Evolutionary conservation across 2,329 filamentous ascomycete species (phyloP).

Genomic region (Elsinoe australis): DNA sequence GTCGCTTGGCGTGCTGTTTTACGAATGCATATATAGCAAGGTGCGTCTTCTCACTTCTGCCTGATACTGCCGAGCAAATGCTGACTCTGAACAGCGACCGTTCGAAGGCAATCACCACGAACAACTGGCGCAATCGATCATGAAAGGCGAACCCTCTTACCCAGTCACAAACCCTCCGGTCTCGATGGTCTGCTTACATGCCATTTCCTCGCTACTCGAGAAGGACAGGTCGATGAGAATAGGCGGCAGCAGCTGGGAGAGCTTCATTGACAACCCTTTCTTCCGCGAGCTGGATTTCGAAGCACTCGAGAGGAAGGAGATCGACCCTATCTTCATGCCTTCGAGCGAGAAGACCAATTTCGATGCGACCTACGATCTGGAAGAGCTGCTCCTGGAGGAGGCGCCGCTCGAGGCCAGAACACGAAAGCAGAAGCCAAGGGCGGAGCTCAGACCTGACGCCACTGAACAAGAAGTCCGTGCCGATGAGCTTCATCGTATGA

Average conservation of each 20-base stretch:
- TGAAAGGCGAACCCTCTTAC: slow-evolving; percentile 73
- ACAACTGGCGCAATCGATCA: slow-evolving; percentile 69
- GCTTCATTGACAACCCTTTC: slow-evolving; percentile 81
- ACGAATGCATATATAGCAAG: slow-evolving; percentile 99
- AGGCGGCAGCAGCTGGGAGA: slow-evolving; percentile 72
- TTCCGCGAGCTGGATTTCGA: slow-evolving; percentile 81
- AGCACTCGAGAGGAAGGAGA: slow-evolving; percentile 73
- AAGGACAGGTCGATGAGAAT: slow-evolving; percentile 73
- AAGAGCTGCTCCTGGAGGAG: slow-evolving; percentile 88
- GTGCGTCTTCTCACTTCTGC: slow-evolving; percentile 40
- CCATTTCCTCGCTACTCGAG: slow-evolving; percentile 76
- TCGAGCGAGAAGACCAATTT: slow-evolving; percentile 99
- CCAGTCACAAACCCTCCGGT: slow-evolving; percentile 90
- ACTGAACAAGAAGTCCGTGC: slow-evolving; percentile 91
- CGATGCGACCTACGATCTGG: slow-evolving; percentile 93
- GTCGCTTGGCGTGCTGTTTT: slow-evolving; percentile 96
- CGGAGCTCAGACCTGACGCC: slow-evolving; percentile 85
- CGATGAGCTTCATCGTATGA: slow-evolving; percentile 88
- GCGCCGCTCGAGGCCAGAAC: slow-evolving; percentile 89
- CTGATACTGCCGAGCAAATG: not conserved
- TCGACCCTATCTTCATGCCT: slow-evolving; percentile 84
- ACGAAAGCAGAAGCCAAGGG: slow-evolving; percentile 84
- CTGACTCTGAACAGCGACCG: slow-evolving; percentile 55
- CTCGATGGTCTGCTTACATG: slow-evolving; percentile 77
- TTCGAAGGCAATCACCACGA: slow-evolving; percentile 87